A percentile compares a stretch with the other conserved stretches of the same genome.
These are phyloP conservation scores for Paspalum notatum DNA, from an alignment of 176 grass and related monocot species.

Conservation along the genomic window DNA sequence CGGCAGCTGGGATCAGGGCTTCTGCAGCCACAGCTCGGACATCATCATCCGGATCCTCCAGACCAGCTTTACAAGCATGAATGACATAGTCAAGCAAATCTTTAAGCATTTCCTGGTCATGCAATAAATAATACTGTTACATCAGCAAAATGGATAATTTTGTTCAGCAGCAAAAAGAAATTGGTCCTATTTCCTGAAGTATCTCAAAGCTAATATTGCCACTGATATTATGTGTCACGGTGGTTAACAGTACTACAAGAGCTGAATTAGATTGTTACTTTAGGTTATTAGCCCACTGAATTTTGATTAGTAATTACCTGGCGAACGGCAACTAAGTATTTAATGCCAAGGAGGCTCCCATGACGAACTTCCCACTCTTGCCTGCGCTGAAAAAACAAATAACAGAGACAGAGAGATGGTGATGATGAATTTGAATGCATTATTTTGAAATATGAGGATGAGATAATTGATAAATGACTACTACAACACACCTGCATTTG, in stretches of 20 bases:
- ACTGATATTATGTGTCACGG: neutral
- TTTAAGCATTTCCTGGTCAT: conserved; percentile 86
- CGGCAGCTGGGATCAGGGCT: conserved; percentile 87
- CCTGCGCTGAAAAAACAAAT: conserved; percentile 91
- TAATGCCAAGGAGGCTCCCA: conserved; percentile 97
- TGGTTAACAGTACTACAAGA: conserved; percentile 2
- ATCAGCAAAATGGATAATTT: neutral
- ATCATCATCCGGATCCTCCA: conserved; percentile 97
- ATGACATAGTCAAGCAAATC: conserved; percentile 81
- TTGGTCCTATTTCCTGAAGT: no score
- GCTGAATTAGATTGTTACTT: conserved; percentile 15
- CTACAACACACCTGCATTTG: conserved; percentile 82
- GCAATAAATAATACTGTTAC: conserved; percentile 39
- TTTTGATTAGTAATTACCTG: conserved; percentile 58
- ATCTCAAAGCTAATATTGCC: neutral
- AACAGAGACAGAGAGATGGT: conserved; percentile 22
- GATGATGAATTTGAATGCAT: conserved; percentile 22
- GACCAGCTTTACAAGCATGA: conserved; percentile 93
- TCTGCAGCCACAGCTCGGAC: conserved; percentile 98
- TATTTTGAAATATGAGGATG: conserved; percentile 10
- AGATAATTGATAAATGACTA: conserved; percentile 25
- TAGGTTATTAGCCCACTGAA: conserved; percentile 8
- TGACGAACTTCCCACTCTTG: conserved; percentile 99
- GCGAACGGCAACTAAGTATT: conserved; percentile 95
- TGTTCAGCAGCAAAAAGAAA: conserved; percentile 1